These are phyloP conservation scores for Dactylonectria macrodidyma DNA, from an alignment of 2,329 filamentous ascomycete genomes.

Conservation along the genomic window DNA sequence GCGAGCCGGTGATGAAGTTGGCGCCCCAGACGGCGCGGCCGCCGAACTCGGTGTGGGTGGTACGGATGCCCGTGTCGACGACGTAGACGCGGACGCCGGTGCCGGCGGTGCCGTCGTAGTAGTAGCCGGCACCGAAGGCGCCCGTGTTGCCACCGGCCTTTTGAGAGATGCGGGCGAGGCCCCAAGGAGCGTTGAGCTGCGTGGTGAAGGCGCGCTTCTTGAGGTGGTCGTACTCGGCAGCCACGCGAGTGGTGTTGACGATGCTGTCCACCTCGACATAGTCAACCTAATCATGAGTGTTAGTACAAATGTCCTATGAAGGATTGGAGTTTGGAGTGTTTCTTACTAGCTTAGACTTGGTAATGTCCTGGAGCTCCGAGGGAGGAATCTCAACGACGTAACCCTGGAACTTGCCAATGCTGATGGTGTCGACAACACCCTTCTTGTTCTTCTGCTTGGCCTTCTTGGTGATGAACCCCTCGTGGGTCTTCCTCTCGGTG, in stretches of 20 bases:
- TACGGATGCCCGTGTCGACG: slow-evolving; percentile 61
- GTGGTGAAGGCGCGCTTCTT: slow-evolving; percentile 1
- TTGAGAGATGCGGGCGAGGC: slow-evolving; percentile 29
- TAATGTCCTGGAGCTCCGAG: slow-evolving; percentile 18
- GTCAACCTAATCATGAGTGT: slow-evolving; percentile 8
- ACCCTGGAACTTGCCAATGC: slow-evolving; percentile 16
- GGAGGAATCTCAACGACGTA: slow-evolving; percentile 29
- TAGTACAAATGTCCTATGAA: too few relatives aligned
- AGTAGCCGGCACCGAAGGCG: slow-evolving; percentile 31
- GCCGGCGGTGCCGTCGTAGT: slow-evolving; percentile 44
- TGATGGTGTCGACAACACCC: slow-evolving; percentile 23
- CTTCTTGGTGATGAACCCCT: slow-evolving; percentile 4
- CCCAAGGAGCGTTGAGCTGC: slow-evolving; percentile 27
- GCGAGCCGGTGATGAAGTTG: slow-evolving; percentile 45
- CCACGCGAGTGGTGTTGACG: slow-evolving; percentile 14
- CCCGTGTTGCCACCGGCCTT: not conserved
- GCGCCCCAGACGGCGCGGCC: slow-evolving; percentile 47
- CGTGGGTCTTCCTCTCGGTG: slow-evolving; percentile 19
- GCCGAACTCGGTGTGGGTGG: slow-evolving; percentile 52
- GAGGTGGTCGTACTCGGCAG: not conserved
- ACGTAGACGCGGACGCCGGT: slow-evolving; percentile 54
- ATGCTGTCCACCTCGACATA: slow-evolving; percentile 29
- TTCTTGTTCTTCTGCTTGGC: slow-evolving; percentile 25
- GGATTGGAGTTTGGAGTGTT: too few relatives aligned
- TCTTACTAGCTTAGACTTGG: slow-evolving; percentile 23